Conservation (phyloP, 352 stramenopile species). For the Phytopythium vexans region DNA sequence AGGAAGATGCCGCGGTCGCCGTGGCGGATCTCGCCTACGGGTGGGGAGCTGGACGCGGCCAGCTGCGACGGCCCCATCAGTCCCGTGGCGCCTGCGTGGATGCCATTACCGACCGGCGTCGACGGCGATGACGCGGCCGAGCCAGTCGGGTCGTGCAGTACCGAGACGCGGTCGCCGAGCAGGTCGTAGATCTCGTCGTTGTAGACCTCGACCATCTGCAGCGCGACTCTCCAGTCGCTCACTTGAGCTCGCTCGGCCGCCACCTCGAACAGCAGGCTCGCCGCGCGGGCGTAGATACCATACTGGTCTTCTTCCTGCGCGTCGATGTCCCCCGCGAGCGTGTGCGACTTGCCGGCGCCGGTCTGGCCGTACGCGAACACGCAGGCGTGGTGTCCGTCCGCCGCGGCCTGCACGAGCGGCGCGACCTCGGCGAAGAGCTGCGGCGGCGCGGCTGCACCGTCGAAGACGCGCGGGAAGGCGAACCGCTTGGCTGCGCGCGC, state of each 20-base stretch:
- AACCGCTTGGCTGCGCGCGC: constrained; percentile 71
- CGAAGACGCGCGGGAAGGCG: constrained; percentile 85
- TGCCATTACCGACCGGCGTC: constrained; percentile 46
- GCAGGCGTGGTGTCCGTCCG: constrained; percentile 92
- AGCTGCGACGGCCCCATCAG: constrained; percentile 17
- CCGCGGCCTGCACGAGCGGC: constrained; percentile 82
- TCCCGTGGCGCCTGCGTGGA: constrained; percentile 35
- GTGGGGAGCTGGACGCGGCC: constrained; percentile 20
- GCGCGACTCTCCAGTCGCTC: constrained; percentile 40
- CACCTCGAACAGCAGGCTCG: constrained; percentile 39
- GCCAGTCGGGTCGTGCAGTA: background rate
- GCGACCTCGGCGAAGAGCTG: constrained; percentile 92
- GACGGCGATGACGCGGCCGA: constrained; percentile 36
- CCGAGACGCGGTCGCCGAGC: constrained; percentile 12
- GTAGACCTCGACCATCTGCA: constrained; percentile 84
- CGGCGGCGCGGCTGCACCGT: constrained; percentile 72
- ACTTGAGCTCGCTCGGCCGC: constrained; percentile 37
- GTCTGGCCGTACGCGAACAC: constrained; percentile 96
- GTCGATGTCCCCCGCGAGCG: constrained; percentile 36
- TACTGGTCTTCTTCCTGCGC: constrained; percentile 20
- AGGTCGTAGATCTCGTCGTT: constrained; percentile 87
- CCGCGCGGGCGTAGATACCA: constrained; percentile 42
- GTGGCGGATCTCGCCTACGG: constrained; percentile 65
- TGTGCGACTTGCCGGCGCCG: constrained; percentile 30
- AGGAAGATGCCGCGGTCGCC: constrained; percentile 66